These are phyloP conservation scores for Komagataella mondaviorum DNA, from an alignment of 805 yeast species.

Conservation along the genomic window DNA sequence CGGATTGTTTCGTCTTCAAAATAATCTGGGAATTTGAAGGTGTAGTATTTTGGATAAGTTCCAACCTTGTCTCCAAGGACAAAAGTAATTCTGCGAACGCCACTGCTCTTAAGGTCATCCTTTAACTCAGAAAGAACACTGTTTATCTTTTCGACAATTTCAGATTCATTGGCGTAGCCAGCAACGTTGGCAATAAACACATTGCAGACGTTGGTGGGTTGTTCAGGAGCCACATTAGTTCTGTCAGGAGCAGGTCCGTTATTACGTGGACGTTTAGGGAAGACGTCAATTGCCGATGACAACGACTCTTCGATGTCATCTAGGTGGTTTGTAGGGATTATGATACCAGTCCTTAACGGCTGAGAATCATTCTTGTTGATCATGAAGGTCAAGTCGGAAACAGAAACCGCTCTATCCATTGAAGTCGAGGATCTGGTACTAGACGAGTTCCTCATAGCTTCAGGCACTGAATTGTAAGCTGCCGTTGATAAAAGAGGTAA, in stretches of 20 bases:
- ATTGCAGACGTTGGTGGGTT: conserved; percentile 69
- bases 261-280: conserved; percentile 33
- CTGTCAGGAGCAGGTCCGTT: conserved; percentile 12
- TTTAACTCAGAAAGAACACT: conserved; percentile 55
- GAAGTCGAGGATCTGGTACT: conserved; percentile 10
- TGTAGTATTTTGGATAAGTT: conserved; percentile 86
- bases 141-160: conserved; percentile 45
- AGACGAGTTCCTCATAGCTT: conserved; percentile 24
- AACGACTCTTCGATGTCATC: conserved; percentile 86
- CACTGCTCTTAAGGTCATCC: conserved; percentile 55
- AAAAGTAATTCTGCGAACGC: conserved; percentile 87
- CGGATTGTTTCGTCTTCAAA: conserved; percentile 86
- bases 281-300: conserved; percentile 56
- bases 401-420: conserved; percentile 82
- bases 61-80: conserved; percentile 78
- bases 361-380: conserved; percentile 54
- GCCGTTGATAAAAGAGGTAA: conserved; percentile 63
- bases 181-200: conserved; percentile 64
- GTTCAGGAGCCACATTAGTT: conserved; percentile 11
- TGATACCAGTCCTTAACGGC: conserved; percentile 72
- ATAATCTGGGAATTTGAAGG: conserved; percentile 83
- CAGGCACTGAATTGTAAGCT: conserved; percentile 60
- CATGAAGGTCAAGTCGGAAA: conserved; percentile 80
- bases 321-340: conserved; percentile 67
- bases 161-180: conserved; percentile 61